A percentile compares a stretch with the other conserved stretches of the same genome.
Conservation (phyloP, 805 yeast genomes). For the Candida quercuum region DNA sequence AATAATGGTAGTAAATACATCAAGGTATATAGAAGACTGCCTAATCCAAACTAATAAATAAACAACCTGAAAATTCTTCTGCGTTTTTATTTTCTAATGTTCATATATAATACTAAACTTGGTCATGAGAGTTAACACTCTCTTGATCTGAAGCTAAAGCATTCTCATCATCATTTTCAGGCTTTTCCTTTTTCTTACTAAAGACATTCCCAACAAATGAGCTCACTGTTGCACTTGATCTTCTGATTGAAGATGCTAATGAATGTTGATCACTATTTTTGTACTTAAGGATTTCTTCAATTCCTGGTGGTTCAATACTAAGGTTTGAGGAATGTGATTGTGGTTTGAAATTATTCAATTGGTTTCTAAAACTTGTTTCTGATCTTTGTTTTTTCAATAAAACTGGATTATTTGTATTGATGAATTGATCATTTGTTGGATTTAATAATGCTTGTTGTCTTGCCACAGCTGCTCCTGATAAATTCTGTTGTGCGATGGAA, state of each 20-base stretch:
- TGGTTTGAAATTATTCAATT: conserved; percentile 14
- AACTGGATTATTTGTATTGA: conserved; percentile 25
- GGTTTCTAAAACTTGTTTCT: conserved; percentile 19
- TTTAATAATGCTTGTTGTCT: conserved; percentile 29
- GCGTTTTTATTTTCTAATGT: too few species aligned
- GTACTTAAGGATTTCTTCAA: conserved; percentile 30
- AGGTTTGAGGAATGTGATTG: conserved; percentile 10
- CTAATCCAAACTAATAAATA: conserved; percentile 50
- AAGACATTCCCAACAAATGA: conserved; percentile 29
- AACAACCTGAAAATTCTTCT: too few species aligned
- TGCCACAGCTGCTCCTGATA: conserved; percentile 39
- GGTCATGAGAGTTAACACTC: conserved; percentile 6
- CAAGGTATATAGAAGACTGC: conserved; percentile 79
- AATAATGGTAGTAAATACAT: conserved; percentile 83
- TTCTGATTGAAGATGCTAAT: conserved; percentile 31
- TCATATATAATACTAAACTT: neutral
- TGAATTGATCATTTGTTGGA: conserved; percentile 20
- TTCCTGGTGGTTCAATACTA: conserved; percentile 32
- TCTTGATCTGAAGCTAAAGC: conserved; percentile 22
- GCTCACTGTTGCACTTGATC: conserved; percentile 38
- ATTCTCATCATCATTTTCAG: conserved; percentile 22
- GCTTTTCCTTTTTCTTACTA: conserved; percentile 18
- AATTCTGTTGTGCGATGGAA: conserved; percentile 7
- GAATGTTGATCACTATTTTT: conserved; percentile 25
- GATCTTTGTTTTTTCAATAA: conserved; percentile 17